Evolutionary conservation across 495 filamentous ascomycete species (phyloP), one percentile per base, ranked within the genome.

Genomic region (Penicillium diatomitis): DNA sequence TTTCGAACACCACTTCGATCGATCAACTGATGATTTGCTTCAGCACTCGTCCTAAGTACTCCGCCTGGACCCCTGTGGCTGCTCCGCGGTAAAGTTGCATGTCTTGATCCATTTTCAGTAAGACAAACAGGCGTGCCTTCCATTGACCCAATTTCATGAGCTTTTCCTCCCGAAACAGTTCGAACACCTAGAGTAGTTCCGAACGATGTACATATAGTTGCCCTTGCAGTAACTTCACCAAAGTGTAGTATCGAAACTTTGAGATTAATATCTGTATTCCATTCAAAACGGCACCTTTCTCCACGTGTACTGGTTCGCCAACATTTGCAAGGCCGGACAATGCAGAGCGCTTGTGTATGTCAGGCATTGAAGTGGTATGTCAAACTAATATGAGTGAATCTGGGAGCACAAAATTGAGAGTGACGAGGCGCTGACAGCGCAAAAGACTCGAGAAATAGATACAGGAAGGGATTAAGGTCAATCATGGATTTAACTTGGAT

Each of bases 191-290:
- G 9, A 8, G 28, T 45, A 43, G 51, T 50, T 37, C 37, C 40
- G 50, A 58, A 56, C 55, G 54, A 52, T 72, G 69, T 72, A 72
- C 57, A 72, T 72, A 72, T 70, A 63, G 58, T 63, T 64, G 59
- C 68, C 53, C 55, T 58, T 58, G 58, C 55, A 53, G 52, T 63
- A 58, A 48, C 63, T 59, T 46, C 37, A 41, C 31, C 40, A 56
- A 46, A 30, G 31, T 55, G 35, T 20, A 45, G 49, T 51, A 59
- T 40, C 58, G 47, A 41, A 48, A 48, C 35, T 53, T 50, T 37
- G 11, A 52, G 27, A 46, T 41, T 46, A 20, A 20, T 20, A 20
- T 20, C 20, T 20, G 20, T 20, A 20, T 20, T 20, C 20, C 20
- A 20, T 20, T 20, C 20, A 20, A 20, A 20, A 20, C 20, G 20